These are phyloP conservation scores for Schizophyllum commune DNA, from an alignment of 1,284 basidiomycete species.

Conservation along the genomic window DNA sequence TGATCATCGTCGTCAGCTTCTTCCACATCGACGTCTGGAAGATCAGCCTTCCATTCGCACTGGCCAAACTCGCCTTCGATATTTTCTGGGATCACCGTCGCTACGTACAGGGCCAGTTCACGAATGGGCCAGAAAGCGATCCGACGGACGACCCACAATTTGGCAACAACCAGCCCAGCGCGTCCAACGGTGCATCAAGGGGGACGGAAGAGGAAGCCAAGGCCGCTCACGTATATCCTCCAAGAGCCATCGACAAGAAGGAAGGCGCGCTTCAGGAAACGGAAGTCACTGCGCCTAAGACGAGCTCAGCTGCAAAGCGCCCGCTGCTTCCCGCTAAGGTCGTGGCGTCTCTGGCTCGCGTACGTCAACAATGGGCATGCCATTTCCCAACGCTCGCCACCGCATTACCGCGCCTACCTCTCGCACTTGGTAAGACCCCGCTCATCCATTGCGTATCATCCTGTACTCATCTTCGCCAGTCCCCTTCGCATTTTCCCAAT, in stretches of 20 bases:
- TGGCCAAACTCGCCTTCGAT: conserved; percentile 65
- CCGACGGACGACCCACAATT: not conserved
- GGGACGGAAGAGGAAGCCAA: conserved; percentile 12
- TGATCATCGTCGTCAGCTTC: conserved; percentile 50
- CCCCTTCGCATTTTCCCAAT: conserved; percentile 93
- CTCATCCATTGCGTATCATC: not conserved
- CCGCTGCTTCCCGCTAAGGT: not conserved
- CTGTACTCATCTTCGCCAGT: conserved; percentile 24
- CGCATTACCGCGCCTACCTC: conserved; percentile 67
- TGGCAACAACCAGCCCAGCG: not conserved
- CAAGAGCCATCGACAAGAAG: too few relatives aligned
- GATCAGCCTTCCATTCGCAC: conserved; percentile 85
- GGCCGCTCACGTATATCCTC: too few relatives aligned
- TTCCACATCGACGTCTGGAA: conserved; percentile 66
- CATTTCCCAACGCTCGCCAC: conserved; percentile 72
- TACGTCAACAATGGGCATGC: conserved; percentile 4
- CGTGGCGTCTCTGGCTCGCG: not conserved
- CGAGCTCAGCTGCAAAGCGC: too few relatives aligned
- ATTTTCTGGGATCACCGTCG: conserved; percentile 50
- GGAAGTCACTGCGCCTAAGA: too few relatives aligned
- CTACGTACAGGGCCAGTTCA: conserved; percentile 19
- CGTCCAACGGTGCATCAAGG: conserved; percentile 1
- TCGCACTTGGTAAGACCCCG: conserved; percentile 39
- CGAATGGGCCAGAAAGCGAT: conserved; percentile 3
- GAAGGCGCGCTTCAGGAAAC: too few relatives aligned